Base-by-base conservation (phyloP, 2,329 filamentous ascomycete species). In the Aspergillus sp. region DNA sequence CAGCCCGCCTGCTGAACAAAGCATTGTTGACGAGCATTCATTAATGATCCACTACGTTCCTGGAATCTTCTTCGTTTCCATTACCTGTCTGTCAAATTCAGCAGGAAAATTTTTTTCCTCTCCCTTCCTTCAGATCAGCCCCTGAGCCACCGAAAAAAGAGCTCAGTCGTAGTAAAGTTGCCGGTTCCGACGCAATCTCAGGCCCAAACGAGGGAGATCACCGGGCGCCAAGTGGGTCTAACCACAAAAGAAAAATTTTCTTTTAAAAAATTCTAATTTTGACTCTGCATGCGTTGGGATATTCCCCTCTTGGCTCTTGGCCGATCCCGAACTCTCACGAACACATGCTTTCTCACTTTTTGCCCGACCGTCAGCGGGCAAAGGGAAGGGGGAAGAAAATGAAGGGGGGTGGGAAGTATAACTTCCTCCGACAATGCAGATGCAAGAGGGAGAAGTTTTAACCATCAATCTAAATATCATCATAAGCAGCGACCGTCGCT, bases 161-260 rank as follows among this genome's bases (percentile, higher is more conserved):
- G 27, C 49, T 10, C 25, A 32, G 53, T 53, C 36, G 47, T 38
- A 53, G 48, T 58, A 52, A 58, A 58, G 56, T 53, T 58, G 47
- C 49, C 49, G 49, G 21, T 32, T 53, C 48, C 56, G 39, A 49
- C 19, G 17, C 30, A 41, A 10, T 11, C 17, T 10, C 25, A 17
- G 7, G 47, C 23, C 15, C 27, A 42, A 30, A 32, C 11, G 13
- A 55, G 53, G 53, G 53, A 27, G 53, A 55, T 55, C 53, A 30
- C 25, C 53, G 53, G 53, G 53, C 54, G 27, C 54, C 13, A 57
- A 57, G 54, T 58, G 56, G 56, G 49, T 39, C 56, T 2, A 10
- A 5, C 39, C 47, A 51, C 27, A 27, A 49, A 38, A 30, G 27
- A 30, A 30, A 13, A 25, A 47, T 38, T n/a, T 23, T 32, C 17